Base-by-base conservation (phyloP, 768 basidiomycete genomes). In the Tylopilus subfusipes region DNA sequence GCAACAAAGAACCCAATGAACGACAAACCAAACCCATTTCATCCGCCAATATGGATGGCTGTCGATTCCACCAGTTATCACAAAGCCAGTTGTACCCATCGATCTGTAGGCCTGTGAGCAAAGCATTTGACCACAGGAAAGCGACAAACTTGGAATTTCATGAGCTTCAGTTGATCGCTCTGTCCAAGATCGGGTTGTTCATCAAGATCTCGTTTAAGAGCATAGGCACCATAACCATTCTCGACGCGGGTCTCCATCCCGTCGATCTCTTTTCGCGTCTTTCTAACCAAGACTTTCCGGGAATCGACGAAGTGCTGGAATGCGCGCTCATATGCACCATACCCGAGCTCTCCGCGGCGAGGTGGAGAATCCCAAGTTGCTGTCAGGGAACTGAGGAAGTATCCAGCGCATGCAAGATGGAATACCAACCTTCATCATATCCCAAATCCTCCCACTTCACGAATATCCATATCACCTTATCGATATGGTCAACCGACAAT, bases 321-420 rank as follows among this genome's bases (percentile, higher is more conserved):
- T 5, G 93, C 95, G 2, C 62, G 69, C 55, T 79, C 70, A 65
- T 87, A 98, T 1, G 84, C 82, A 0, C 73, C 63, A 70, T 88
- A 89, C 9, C 79, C 78, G 1, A 73, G 63, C 46, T 86, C 85
- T 18, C 72, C 76, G 9, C 59, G 65, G 10, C 78, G 80, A 33
- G 93, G 92, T 1, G 95, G 93, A 18, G 93, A 83, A 72, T 97
- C 94, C 91, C 93, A 96, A 12, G 89, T 85, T n/a, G 90, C 93
- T 96, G 61, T 39, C 43, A 27, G 31, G 19, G 18, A 44, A 22
- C 22, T 61, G 42, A 50, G 47, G 6, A 36, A 40, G 45, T 48
- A n/a, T 40, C 2, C n/a, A 11, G 18, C 9, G 36, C 7, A 29
- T 36, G 38, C 18, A 34, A 48, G 12, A 36, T 34, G 24, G 42